phyloP scores from a whole-genome alignment of 257 asterid species.

The Solanum chmielewskii region DNA sequence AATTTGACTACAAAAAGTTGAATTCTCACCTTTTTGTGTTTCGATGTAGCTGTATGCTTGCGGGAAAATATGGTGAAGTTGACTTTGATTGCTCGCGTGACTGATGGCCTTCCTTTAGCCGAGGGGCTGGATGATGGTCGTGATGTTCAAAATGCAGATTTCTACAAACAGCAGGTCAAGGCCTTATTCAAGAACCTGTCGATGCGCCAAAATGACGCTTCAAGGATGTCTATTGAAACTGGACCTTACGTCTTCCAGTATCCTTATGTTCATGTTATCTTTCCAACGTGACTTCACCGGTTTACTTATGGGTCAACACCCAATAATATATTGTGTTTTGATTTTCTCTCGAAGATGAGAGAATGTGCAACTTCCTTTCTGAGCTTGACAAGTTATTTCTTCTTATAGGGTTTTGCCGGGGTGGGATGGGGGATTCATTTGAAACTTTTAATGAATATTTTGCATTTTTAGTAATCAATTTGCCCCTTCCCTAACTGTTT shows the following conservation, averaged over 20 bases:
- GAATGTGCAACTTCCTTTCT: neutral
- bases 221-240: conserved; percentile 94
- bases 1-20: neutral
- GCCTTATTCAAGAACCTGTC: conserved; percentile 81
- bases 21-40: neutral
- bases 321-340: neutral
- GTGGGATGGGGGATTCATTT: neutral
- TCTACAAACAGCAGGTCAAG: conserved; percentile 85
- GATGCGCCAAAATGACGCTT: conserved; percentile 72
- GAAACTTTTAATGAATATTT: neutral
- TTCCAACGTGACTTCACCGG: neutral
- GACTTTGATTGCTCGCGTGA: conserved; percentile 95
- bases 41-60: conserved; percentile 1
- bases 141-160: conserved; percentile 74
- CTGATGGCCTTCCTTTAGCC: conserved; percentile 87
- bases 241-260: conserved; percentile 92
- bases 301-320: neutral
- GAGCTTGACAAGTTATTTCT: neutral
- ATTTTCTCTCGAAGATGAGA: neutral
- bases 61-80: conserved; percentile 67
- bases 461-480: neutral
- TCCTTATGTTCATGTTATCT: conserved; percentile 26
- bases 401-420: neutral
- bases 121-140: conserved; percentile 98
- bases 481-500: neutral